Evolutionary conservation across 768 basidiomycete species (phyloP), one percentile per base, ranked within the genome.

Genomic region (Harrya chromipes): DNA sequence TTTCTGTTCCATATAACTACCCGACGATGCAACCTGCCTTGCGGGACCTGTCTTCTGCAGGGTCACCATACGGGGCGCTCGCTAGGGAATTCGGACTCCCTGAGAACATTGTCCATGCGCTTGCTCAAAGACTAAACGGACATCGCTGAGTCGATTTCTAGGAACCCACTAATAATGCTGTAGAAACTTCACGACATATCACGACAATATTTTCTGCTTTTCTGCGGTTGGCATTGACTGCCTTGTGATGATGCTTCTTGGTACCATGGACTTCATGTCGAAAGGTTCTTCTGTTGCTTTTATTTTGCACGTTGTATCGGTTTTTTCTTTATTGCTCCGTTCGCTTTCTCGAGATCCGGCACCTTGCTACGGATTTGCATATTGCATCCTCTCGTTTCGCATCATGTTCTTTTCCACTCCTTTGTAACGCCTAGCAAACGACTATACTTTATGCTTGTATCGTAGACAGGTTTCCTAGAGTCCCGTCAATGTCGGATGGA

Each of bases 1-100:
- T 63, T 47, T 55, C 55, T 36, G 43, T 42, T 21, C 53, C 45
- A 47, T 51, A 43, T 10, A 21, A 49, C 40, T 44, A 45, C 27
- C 43, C 48, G 29, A 29, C 34, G 8, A n/a, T 31, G 12, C 55
- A 55, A 38, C 53, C 46, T 41, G 12, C 45, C 43, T 53, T 54
- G 46, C 64, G 53, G 56, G 56, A 60, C 31, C 33, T 35, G n/a
- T 21, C 50, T 11, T 16, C 46, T 23, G 27, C 49, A 24, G 51
- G 48, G 40, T 56, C 57, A 36, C 74, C 60, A 46, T 81, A 63
- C 21, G 74, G 74, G 40, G 75, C 77, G 20, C 74, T 89, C n/a
- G 86, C 87, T 20, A 75, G 74, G 56, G 87, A 88, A 64, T 87
- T 87, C 52, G 86, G 86, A n/a, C 74, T 88, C 19, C 82, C 86